Evolutionary conservation across 768 basidiomycete genomes (phyloP).

Genomic region (Phaeotremella fagi): DNA sequence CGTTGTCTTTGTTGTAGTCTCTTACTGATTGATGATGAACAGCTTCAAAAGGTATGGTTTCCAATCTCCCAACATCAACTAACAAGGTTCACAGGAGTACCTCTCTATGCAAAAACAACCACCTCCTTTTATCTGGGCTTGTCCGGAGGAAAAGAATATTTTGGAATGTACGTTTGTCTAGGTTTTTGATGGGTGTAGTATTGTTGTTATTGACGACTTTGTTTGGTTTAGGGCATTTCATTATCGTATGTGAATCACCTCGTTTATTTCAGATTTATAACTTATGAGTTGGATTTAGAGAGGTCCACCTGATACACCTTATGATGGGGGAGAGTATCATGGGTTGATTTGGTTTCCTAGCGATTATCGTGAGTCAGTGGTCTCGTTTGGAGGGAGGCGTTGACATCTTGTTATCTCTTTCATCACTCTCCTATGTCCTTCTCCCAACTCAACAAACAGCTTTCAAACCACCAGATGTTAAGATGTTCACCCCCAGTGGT

Average conservation of each 20-base stretch:
- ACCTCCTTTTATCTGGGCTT: constrained; percentile 93
- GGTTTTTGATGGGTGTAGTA: neutral
- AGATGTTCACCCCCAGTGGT: constrained; percentile 58
- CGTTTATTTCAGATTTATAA: too few relatives aligned
- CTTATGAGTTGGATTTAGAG: constrained; percentile 54
- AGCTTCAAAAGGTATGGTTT: constrained; percentile 37
- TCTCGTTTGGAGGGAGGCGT: too few relatives aligned
- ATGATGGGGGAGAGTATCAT: constrained; percentile 86
- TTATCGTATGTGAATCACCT: too few relatives aligned
- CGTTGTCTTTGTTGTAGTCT: neutral
- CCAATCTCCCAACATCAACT: constrained; percentile 1
- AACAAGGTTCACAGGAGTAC: constrained; percentile 79
- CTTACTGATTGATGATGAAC: neutral
- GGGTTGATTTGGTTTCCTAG: constrained; percentile 86
- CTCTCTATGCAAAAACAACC: constrained; percentile 86
- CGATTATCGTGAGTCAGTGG: constrained; percentile 61
- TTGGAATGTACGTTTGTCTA: constrained; percentile 85
- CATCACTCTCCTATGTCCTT: neutral
- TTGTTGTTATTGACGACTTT: constrained; percentile 2
- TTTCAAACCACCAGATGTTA: constrained; percentile 95
- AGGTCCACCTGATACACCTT: constrained; percentile 90
- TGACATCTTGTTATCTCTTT: too few relatives aligned
- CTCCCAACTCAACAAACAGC: constrained; percentile 37
- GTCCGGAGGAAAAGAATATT: constrained; percentile 96
- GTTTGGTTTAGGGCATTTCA: constrained; percentile 71